Evolutionary conservation across 495 filamentous ascomycete species (phyloP), one percentile per base, ranked within the genome.

Genomic region (Gamarada debralockiae): DNA sequence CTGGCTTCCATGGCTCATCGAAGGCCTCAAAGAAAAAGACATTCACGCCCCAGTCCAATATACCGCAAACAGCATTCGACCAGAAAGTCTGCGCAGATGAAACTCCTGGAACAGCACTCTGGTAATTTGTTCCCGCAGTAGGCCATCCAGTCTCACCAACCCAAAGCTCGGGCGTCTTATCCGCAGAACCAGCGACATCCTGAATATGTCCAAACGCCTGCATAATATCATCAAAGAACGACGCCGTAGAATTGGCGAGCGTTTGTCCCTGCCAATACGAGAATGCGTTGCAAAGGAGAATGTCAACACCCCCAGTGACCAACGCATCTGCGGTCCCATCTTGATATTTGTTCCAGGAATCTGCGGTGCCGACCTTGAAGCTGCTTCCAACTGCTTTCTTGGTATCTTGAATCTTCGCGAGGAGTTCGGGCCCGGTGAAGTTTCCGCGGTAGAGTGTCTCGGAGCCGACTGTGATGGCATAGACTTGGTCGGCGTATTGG

Each of bases 11-110:
- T 52, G 80, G 70, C 81, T 89, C 86, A 59, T 88, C 85, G 64
- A 87, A 90, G 40, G 88, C 87, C 76, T 91, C 87, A 60, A 92
- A 92, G 67, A 82, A 86, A 74, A 91, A 92, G 53, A 87, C 81
- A 64, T 89, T 86, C 39, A 86, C 71, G 53, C 84, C 83, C 84
- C 84, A 89, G 56, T 72, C 78, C 25, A 89, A 70, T 66, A 87
- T 80, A 46, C 77, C 78, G 65, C 88, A 92, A 56, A 92, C 78
- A 61, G 78, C 82, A 21, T 79, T 66, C 65, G 79, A 73, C 73
- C 74, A 92, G 76, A 81, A 91, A 22, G 61, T 66, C 48, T 73
- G 61, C 9, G 85, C 86, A 61, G 83, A 79, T 20, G 72, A 50
- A 22, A 79, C 77, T 43, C 81, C 76, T 14, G 87, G 87, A 43